phyloP scores from a whole-genome alignment of 352 stramenopile species.

The Pythium aquatile region DNA sequence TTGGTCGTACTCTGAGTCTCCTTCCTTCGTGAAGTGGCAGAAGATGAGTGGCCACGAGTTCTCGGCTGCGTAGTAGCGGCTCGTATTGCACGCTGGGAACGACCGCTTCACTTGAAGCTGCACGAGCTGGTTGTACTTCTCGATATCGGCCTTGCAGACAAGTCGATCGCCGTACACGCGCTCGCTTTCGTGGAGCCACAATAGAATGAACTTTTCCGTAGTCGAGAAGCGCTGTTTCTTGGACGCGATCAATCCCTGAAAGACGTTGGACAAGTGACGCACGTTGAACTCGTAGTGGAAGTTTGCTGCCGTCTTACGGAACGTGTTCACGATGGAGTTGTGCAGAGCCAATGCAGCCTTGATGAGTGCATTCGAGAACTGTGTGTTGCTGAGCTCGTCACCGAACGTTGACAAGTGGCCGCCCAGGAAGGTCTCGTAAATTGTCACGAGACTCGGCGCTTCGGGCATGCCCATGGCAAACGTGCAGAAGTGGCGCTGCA shows the following conservation, averaged over 20 bases:
- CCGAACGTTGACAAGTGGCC: slow-evolving; percentile 91
- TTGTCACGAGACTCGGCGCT: slow-evolving; percentile 91
- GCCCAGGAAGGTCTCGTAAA: slow-evolving; percentile 96
- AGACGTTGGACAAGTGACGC: slow-evolving; percentile 94
- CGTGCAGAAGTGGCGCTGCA: slow-evolving; percentile 95
- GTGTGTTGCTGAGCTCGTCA: slow-evolving; percentile 84
- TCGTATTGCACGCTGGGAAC: slow-evolving; percentile 91
- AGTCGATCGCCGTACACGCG: slow-evolving; percentile 95
- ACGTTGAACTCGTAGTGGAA: slow-evolving; percentile 99
- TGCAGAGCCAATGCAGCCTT: slow-evolving; percentile 94
- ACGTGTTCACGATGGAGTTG: slow-evolving; percentile 85
- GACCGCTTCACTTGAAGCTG: slow-evolving; percentile 93
- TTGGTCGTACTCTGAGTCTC: slow-evolving; percentile 93
- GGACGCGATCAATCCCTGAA: slow-evolving; percentile 94
- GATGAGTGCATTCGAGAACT: slow-evolving; percentile 90
- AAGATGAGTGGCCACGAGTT: slow-evolving; percentile 96
- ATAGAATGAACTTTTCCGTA: slow-evolving; percentile 92
- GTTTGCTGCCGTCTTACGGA: slow-evolving; percentile 95
- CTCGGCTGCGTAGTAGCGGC: slow-evolving; percentile 92
- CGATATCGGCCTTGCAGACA: slow-evolving; percentile 90
- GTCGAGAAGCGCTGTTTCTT: slow-evolving; percentile 91
- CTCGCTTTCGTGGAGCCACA: slow-evolving; percentile 97
- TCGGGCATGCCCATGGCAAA: slow-evolving; percentile 96
- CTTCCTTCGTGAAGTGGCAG: slow-evolving; percentile 95
- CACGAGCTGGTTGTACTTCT: slow-evolving; percentile 94